Percentiles rank a stretch among this genome's conserved stretches.
Conservation (phyloP, 2,329 filamentous ascomycete genomes). For the Botrytis porri region DNA sequence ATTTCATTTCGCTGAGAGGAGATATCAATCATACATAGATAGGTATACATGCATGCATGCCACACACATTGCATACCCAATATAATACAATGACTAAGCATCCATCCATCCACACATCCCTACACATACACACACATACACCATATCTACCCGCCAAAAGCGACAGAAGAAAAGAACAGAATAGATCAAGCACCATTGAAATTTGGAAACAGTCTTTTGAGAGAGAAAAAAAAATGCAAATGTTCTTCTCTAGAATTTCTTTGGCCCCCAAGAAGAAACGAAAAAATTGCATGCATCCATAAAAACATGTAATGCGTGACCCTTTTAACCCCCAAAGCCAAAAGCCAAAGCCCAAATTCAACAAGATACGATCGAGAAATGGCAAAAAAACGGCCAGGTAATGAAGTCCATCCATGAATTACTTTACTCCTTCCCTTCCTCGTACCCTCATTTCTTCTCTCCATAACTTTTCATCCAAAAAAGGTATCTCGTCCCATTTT, state of each 20-base stretch:
- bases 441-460: not conserved
- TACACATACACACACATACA: not conserved
- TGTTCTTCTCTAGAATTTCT: slow-evolving; percentile 8
- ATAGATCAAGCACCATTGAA: not conserved
- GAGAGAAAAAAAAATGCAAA: not conserved
- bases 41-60: not conserved
- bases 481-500: not conserved
- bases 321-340: slow-evolving; percentile 6
- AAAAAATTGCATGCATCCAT: slow-evolving; percentile 11
- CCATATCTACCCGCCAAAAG: not conserved
- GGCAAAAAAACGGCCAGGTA: slow-evolving; percentile 14
- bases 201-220: not conserved
- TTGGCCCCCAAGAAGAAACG: not conserved
- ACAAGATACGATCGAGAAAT: slow-evolving; percentile 12
- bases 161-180: not conserved
- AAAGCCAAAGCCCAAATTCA: slow-evolving; percentile 8
- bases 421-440: slow-evolving; percentile 10
- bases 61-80: no score
- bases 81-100: no score
- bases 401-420: slow-evolving; percentile 15
- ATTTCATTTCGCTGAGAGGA: not conserved
- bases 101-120: not conserved
- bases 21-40: not conserved
- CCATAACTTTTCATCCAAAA: slow-evolving; percentile 11
- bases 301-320: slow-evolving; percentile 12